A percentile compares a stretch with the other conserved stretches of the same genome.
phyloP scores from a whole-genome alignment of 345 rosid genomes.

The Kandelia obovata region DNA sequence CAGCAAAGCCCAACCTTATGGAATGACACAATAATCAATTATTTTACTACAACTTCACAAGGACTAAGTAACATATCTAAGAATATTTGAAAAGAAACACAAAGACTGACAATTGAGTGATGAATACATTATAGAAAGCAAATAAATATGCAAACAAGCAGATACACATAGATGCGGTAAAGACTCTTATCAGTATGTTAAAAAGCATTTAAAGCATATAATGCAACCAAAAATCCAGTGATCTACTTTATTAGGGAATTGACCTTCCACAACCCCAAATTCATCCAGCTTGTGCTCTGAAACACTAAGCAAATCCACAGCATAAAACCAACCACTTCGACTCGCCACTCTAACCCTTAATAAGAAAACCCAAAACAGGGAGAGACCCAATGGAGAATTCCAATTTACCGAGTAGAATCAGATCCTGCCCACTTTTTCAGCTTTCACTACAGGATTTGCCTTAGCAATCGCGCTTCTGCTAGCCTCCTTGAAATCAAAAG shows the following conservation, averaged over 20 bases:
- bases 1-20: not conserved
- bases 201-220: conserved; percentile 10
- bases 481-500: conserved; percentile 67
- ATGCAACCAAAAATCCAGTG: conserved; percentile 23
- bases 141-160: not conserved
- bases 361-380: not conserved
- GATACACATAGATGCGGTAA: not conserved
- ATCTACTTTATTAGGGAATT: conserved; percentile 36
- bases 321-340: conserved; percentile 5
- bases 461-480: conserved; percentile 66
- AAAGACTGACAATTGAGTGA: not conserved
- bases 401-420: conserved; percentile 28
- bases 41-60: not conserved
- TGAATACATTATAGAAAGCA: not conserved
- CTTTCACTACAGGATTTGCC: conserved; percentile 75
- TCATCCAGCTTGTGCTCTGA: not conserved
- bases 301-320: conserved; percentile 7
- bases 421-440: conserved; percentile 67
- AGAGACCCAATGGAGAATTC: conserved; percentile 3
- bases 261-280: conserved; percentile 11
- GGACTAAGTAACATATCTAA: not conserved
- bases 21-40: not conserved
- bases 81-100: not conserved
- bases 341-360: conserved; percentile 8
- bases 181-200: conserved; percentile 8